phyloP scores from a whole-genome alignment of 768 basidiomycete genomes.

The Kwoniella pini region DNA sequence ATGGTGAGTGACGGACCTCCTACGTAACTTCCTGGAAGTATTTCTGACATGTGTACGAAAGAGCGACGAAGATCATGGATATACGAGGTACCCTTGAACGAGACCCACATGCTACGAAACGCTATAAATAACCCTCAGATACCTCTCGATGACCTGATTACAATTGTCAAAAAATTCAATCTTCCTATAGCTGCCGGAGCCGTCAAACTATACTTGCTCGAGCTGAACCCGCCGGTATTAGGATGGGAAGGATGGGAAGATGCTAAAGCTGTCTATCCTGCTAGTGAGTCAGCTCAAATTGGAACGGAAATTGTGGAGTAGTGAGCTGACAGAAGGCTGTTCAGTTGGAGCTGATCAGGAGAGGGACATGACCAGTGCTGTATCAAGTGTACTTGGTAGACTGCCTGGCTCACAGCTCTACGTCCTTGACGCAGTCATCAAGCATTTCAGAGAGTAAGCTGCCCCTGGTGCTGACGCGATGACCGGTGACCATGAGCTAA shows the following conservation, averaged over 20 bases:
- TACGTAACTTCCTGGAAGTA: not conserved
- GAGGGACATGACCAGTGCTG: conserved; percentile 57
- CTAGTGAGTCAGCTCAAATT: conserved; percentile 54
- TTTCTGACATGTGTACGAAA: conserved; percentile 36
- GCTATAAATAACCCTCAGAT: conserved; percentile 67
- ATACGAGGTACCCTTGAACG: conserved; percentile 79
- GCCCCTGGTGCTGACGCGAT: not conserved
- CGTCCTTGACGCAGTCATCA: conserved; percentile 74
- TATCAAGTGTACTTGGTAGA: conserved; percentile 66
- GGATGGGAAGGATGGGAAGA: conserved; percentile 93
- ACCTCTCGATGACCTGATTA: conserved; percentile 55
- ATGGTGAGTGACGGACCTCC: conserved; percentile 59
- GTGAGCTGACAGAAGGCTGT: not conserved
- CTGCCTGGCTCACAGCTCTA: conserved; percentile 77
- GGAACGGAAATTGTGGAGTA: not conserved
- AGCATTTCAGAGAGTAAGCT: conserved; percentile 71
- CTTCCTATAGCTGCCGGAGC: conserved; percentile 80
- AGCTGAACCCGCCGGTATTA: conserved; percentile 81
- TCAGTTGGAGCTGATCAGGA: conserved; percentile 65
- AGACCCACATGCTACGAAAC: conserved; percentile 82
- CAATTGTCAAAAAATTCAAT: conserved; percentile 73
- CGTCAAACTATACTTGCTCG: conserved; percentile 86
- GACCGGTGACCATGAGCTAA: conserved; percentile 1
- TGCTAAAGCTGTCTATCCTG: conserved; percentile 79
- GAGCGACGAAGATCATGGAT: conserved; percentile 92